phyloP scores from a whole-genome alignment of 1,139 yeast species.

The Pichia terricola region DNA sequence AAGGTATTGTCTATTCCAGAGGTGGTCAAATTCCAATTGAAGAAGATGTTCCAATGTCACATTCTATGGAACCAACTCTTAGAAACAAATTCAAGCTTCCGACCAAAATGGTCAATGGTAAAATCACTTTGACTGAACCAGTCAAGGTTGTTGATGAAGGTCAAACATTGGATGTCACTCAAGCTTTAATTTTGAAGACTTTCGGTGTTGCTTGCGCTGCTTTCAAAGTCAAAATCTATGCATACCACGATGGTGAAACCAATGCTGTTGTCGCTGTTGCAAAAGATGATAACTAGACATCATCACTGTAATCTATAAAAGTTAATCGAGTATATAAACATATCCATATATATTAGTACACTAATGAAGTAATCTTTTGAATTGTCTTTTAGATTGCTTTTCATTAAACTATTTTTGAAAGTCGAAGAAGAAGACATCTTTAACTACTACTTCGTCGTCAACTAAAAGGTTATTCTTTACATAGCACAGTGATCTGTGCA shows the following conservation, averaged over 20 bases:
- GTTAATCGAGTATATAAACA: too few species aligned
- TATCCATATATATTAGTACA: too few species aligned
- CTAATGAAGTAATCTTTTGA: too few species aligned
- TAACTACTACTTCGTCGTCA: too few species aligned
- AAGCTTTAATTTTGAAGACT: constrained; percentile 84
- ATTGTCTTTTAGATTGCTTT: too few species aligned
- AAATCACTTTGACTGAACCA: constrained; percentile 66
- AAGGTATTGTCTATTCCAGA: constrained; percentile 83
- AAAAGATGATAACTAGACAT: not conserved
- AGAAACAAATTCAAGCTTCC: constrained; percentile 87
- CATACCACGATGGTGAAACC: constrained; percentile 58
- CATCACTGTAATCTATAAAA: too few species aligned
- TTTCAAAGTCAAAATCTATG: constrained; percentile 72
- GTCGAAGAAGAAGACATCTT: too few species aligned
- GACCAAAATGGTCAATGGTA: constrained; percentile 82
- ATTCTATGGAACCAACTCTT: constrained; percentile 85
- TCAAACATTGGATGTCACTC: constrained; percentile 76
- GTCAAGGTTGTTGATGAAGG: constrained; percentile 76
- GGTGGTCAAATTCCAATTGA: constrained; percentile 88
- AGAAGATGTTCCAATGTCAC: constrained; percentile 95
- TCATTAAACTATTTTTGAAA: too few species aligned
- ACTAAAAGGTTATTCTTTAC: too few species aligned
- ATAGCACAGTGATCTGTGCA: too few species aligned
- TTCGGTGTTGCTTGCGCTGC: constrained; percentile 93
- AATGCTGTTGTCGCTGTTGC: constrained; percentile 16